These are phyloP conservation scores for Auriscalpium microsporum DNA, from an alignment of 768 basidiomycete genomes.

Conservation along the genomic window DNA sequence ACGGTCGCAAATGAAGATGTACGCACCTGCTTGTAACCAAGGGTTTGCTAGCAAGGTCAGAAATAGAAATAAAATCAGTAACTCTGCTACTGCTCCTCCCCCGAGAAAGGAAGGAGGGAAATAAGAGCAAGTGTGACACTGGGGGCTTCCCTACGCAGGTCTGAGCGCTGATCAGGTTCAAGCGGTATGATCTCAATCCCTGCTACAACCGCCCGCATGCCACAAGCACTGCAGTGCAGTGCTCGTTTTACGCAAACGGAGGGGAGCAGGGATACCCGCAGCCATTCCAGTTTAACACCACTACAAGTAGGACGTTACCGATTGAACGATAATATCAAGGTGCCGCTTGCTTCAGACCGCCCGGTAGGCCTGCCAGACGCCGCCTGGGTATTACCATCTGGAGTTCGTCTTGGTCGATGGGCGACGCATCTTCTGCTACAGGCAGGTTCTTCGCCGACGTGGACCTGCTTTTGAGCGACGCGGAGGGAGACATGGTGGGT, in stretches of 20 bases:
- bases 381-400: constrained; percentile 44
- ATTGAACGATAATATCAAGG: constrained; percentile 31
- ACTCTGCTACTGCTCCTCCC: constrained; percentile 27
- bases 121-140: constrained; percentile 46
- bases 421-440: constrained; percentile 20
- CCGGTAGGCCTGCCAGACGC: constrained; percentile 22
- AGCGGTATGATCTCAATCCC: constrained; percentile 96
- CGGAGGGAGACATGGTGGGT: constrained; percentile 4
- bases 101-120: constrained; percentile 30
- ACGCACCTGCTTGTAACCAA: constrained; percentile 76
- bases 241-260: constrained; percentile 19
- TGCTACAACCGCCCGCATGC: constrained; percentile 28
- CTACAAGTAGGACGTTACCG: constrained; percentile 64
- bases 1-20: background rate
- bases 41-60: constrained; percentile 39
- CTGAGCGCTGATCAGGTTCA: constrained; percentile 96
- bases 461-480: constrained; percentile 8
- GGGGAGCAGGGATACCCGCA: constrained; percentile 73
- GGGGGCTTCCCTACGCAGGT: constrained; percentile 98
- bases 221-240: constrained; percentile 17
- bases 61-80: constrained; percentile 40
- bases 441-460: background rate
- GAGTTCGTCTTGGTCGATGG: constrained; percentile 38
- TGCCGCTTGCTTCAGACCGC: constrained; percentile 20
- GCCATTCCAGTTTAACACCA: constrained; percentile 63